phyloP scores from a whole-genome alignment of 768 basidiomycete species.

The Butyriboletus loyo region DNA sequence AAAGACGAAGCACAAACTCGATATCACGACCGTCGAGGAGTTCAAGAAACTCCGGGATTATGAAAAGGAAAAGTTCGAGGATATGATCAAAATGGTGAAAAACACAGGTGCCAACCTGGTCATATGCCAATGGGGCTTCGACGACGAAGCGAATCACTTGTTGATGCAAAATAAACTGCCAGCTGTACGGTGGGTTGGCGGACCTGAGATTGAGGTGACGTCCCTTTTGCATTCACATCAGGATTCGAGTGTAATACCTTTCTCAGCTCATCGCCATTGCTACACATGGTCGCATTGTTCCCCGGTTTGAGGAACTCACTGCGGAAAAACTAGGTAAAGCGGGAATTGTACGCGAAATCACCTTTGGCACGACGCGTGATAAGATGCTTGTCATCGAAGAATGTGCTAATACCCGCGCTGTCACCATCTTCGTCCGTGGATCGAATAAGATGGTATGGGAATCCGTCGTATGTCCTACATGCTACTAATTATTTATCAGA shows the following conservation, averaged over 20 bases:
- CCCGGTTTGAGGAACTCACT: slow-evolving; percentile 94
- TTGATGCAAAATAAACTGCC: slow-evolving; percentile 98
- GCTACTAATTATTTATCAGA: slow-evolving; percentile 46
- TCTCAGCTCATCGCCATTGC: slow-evolving; percentile 93
- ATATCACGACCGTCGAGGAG: slow-evolving; percentile 95
- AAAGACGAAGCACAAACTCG: slow-evolving; percentile 98
- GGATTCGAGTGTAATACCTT: background rate
- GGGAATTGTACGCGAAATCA: slow-evolving; percentile 88
- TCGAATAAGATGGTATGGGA: slow-evolving; percentile 93
- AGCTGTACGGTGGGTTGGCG: slow-evolving; percentile 98
- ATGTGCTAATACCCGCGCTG: slow-evolving; percentile 93
- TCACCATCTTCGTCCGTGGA: slow-evolving; percentile 95
- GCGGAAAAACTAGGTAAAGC: slow-evolving; percentile 89
- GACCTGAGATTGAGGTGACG: slow-evolving; percentile 93
- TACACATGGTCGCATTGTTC: slow-evolving; percentile 96
- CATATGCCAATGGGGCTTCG: slow-evolving; percentile 99
- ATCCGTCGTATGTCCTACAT: background rate
- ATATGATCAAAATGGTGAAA: slow-evolving; percentile 97
- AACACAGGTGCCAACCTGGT: slow-evolving; percentile 97
- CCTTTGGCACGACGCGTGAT: slow-evolving; percentile 97
- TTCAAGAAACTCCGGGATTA: slow-evolving; percentile 93
- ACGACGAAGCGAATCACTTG: slow-evolving; percentile 98
- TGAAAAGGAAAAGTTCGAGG: slow-evolving; percentile 92
- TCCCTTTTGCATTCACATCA: background rate
- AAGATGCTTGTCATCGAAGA: slow-evolving; percentile 99